Percentiles rank a stretch among this genome's conserved stretches.
Evolutionary conservation across 192 early-diverging fungal genomes (phyloP).

Genomic region (Entomortierella parvispora): DNA sequence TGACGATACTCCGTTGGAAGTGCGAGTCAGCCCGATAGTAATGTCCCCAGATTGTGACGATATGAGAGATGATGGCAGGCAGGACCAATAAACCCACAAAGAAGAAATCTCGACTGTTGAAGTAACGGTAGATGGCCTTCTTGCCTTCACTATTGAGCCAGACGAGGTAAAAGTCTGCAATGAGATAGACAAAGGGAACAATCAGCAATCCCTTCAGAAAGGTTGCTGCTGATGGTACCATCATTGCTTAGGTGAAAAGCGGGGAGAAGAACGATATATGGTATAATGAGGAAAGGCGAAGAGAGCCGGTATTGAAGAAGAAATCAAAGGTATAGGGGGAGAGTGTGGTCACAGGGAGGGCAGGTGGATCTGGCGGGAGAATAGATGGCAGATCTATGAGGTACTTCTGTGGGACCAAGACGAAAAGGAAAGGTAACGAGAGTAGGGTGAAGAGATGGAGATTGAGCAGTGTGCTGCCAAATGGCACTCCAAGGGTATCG

Average conservation of each 20-base stretch:
- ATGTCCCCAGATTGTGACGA: conserved; percentile 50
- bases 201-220: background rate
- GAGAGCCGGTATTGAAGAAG: background rate
- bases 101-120: conserved; percentile 27
- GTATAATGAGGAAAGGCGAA: background rate
- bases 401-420: no score
- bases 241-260: background rate
- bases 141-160: conserved; percentile 1
- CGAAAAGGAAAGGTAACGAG: no score
- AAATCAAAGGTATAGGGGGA: background rate
- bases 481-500: background rate
- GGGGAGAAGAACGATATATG: background rate
- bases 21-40: conserved; percentile 24
- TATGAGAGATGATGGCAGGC: conserved; percentile 25
- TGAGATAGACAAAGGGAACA: conserved; percentile 1
- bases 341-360: background rate
- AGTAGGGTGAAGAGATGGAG: background rate
- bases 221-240: conserved; percentile 6
- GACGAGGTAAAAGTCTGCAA: conserved; percentile 20
- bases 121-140: conserved; percentile 15
- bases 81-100: conserved; percentile 16
- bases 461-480: background rate
- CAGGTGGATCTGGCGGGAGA: background rate
- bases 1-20: conserved; percentile 27
- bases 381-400: background rate